A percentile compares a stretch with the other conserved stretches of the same genome.
These are phyloP conservation scores for Solanum sejunctum DNA, from an alignment of 257 asterid genomes.

Conservation along the genomic window DNA sequence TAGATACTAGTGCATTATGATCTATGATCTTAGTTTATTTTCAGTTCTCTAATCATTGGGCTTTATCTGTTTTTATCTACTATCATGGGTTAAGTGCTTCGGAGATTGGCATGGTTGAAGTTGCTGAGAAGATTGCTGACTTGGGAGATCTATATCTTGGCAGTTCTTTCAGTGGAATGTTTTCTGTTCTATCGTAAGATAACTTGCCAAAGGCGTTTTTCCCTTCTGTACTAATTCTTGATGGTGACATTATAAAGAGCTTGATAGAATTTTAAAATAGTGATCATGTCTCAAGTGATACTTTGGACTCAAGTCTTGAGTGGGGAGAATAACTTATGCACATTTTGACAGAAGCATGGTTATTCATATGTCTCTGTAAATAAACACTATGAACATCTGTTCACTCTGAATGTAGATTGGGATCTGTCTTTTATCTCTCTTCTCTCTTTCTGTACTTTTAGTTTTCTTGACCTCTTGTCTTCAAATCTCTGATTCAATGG, in stretches of 20 bases:
- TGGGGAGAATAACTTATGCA: constrained; percentile 12
- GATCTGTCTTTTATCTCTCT: neutral
- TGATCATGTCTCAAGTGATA: constrained; percentile 7
- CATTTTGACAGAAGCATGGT: constrained; percentile 12
- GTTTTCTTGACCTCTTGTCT: neutral
- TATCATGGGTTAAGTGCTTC: constrained; percentile 48
- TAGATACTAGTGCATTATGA: constrained; percentile 51
- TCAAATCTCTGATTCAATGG: neutral
- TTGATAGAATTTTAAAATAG: constrained; percentile 6
- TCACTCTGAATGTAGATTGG: neutral
- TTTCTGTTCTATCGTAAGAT: constrained; percentile 98
- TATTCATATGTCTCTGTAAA: constrained; percentile 5
- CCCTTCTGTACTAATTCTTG: constrained; percentile 61
- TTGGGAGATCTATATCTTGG: constrained; percentile 56
- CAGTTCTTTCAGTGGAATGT: constrained; percentile 86
- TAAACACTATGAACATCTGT: neutral
- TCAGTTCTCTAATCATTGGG: constrained; percentile 69
- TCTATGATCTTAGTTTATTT: constrained; percentile 34
- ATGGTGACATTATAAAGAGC: constrained; percentile 39
- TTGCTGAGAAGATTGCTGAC: constrained; percentile 34
- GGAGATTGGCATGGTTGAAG: constrained; percentile 41
- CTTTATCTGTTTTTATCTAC: constrained; percentile 66
- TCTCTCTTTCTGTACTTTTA: neutral
- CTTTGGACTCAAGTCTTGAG: constrained; percentile 18
- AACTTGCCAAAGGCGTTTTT: constrained; percentile 70